These are phyloP conservation scores for Hanseniaspora nectarophila DNA, from an alignment of 805 yeast species.

Conservation along the genomic window DNA sequence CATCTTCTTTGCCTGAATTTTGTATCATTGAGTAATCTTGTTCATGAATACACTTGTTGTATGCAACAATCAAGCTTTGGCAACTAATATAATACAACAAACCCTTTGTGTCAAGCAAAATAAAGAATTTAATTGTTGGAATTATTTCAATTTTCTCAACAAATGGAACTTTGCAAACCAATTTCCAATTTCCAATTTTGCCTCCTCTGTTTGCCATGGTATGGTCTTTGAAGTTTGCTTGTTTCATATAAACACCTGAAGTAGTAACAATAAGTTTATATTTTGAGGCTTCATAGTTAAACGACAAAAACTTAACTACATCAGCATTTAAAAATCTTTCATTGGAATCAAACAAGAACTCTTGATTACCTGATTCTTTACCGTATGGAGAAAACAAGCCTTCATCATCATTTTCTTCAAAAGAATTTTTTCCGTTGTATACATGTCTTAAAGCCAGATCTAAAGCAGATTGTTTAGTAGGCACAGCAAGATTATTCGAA, in stretches of 20 bases:
- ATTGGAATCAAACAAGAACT: conserved; percentile 24
- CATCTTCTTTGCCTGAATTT: neutral
- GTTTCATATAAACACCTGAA: conserved; percentile 48
- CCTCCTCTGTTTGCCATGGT: neutral
- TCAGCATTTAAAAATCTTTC: conserved; percentile 25
- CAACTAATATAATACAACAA: conserved; percentile 51
- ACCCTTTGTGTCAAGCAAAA: conserved; percentile 44
- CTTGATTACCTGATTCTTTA: conserved; percentile 20
- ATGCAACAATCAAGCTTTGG: conserved; percentile 50
- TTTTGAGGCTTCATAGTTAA: conserved; percentile 35
- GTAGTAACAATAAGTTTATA: conserved; percentile 50
- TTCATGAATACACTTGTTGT: conserved; percentile 33
- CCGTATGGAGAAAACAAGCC: neutral
- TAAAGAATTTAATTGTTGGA: conserved; percentile 39
- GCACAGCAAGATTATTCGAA: conserved; percentile 41
- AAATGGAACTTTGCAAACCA: conserved; percentile 40
- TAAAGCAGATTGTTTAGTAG: conserved; percentile 42
- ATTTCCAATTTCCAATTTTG: conserved; percentile 38
- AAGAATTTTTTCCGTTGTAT: conserved; percentile 22
- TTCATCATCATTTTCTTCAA: neutral
- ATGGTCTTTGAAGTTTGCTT: conserved; percentile 17
- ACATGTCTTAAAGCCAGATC: conserved; percentile 29
- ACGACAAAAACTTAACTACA: conserved; percentile 36
- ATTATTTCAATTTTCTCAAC: conserved; percentile 46
- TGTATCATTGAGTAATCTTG: conserved; percentile 22